Evolutionary conservation across 306 rosid species (phyloP).

Genomic region (Sicyos baderoa): DNA sequence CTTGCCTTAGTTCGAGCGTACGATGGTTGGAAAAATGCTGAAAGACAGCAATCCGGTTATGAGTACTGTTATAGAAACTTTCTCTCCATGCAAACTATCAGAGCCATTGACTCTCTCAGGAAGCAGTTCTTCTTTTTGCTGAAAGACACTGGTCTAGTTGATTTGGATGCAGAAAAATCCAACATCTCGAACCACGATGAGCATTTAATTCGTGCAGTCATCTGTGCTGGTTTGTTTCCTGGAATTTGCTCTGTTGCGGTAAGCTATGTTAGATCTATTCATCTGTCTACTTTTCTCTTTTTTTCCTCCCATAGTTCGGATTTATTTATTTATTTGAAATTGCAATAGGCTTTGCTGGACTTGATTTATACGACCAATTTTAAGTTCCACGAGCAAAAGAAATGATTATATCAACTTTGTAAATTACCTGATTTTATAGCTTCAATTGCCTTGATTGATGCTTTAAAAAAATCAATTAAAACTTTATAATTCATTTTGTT

Average conservation of each 20-base stretch:
- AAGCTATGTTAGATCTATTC: conserved; percentile 22
- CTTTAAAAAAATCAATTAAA: no score
- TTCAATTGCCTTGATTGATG: neutral
- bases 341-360: neutral
- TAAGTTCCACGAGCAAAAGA: conserved; percentile 11
- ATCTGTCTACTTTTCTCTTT: neutral
- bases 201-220: conserved; percentile 64
- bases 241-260: conserved; percentile 96
- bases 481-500: neutral
- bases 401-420: neutral
- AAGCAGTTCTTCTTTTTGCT: conserved; percentile 69
- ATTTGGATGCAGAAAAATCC: conserved; percentile 37
- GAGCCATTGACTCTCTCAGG: conserved; percentile 81
- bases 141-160: conserved; percentile 61
- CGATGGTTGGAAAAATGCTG: conserved; percentile 89
- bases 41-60: conserved; percentile 44
- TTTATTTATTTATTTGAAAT: neutral
- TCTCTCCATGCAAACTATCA: conserved; percentile 74
- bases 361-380: neutral
- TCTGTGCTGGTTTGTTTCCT: conserved; percentile 78
- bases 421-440: neutral
- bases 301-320: neutral
- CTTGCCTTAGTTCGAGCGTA: conserved; percentile 76
- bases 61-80: conserved; percentile 95
- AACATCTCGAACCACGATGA: conserved; percentile 58